Conservation (phyloP, 2,329 filamentous ascomycete genomes). For the Monosporascus sp. region DNA sequence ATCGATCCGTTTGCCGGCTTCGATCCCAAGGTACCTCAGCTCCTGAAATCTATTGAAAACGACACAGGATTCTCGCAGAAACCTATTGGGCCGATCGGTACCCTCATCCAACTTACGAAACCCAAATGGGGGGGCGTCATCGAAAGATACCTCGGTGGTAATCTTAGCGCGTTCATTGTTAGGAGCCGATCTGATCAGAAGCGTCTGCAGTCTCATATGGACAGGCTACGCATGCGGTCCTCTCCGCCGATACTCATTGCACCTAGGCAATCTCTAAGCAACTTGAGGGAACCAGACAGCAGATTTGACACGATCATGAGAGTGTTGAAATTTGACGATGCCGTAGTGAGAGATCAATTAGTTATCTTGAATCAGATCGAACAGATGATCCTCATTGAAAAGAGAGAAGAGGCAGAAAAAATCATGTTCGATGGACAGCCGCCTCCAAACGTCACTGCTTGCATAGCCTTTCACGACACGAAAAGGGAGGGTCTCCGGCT, state of each 20-base stretch:
- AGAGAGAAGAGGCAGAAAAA: slow-evolving; percentile 60
- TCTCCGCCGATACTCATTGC: slow-evolving; percentile 60
- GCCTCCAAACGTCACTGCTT: slow-evolving; percentile 68
- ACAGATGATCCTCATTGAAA: slow-evolving; percentile 72
- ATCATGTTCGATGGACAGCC: slow-evolving; percentile 61
- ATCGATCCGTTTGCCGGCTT: slow-evolving; percentile 62
- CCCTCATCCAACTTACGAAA: slow-evolving; percentile 69
- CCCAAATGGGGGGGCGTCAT: slow-evolving; percentile 80
- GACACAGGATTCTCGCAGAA: slow-evolving; percentile 64
- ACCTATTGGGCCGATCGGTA: slow-evolving; percentile 80
- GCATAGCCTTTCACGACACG: slow-evolving; percentile 63
- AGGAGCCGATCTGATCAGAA: slow-evolving; percentile 70
- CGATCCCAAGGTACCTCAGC: slow-evolving; percentile 53
- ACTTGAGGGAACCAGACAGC: slow-evolving; percentile 67
- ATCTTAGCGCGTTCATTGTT: slow-evolving; percentile 75
- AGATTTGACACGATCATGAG: slow-evolving; percentile 74
- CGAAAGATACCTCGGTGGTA: slow-evolving; percentile 68
- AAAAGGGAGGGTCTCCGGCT: slow-evolving; percentile 58
- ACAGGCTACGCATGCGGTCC: slow-evolving; percentile 41
- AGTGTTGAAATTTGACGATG: slow-evolving; percentile 76
- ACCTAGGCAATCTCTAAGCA: slow-evolving; percentile 50
- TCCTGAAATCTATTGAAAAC: slow-evolving; percentile 65
- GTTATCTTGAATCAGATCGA: slow-evolving; percentile 82
- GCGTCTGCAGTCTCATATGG: slow-evolving; percentile 63
- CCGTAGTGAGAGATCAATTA: slow-evolving; percentile 71